These are phyloP conservation scores for Globisporangium apiculatum DNA, from an alignment of 352 stramenopile species.

Conservation along the genomic window DNA sequence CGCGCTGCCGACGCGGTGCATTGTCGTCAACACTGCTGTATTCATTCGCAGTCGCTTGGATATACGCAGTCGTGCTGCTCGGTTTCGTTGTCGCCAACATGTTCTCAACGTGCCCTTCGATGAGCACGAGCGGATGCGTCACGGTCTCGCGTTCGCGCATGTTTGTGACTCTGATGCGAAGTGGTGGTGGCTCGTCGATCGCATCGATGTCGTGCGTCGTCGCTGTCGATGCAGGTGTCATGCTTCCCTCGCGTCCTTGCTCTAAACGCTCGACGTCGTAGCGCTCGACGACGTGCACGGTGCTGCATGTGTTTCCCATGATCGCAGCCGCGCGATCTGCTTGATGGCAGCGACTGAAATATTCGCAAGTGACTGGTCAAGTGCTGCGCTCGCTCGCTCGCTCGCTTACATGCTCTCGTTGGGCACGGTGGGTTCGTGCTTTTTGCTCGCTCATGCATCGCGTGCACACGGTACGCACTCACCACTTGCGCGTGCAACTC, in stretches of 20 bases:
- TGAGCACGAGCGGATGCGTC: slow-evolving; percentile 38
- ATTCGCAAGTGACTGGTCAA: too few relatives aligned
- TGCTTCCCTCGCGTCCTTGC: too few relatives aligned
- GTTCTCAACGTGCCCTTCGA: slow-evolving; percentile 32
- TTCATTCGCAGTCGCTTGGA: slow-evolving; percentile 4
- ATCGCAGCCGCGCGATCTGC: background rate
- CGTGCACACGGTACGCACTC: too few relatives aligned
- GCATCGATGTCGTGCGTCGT: background rate
- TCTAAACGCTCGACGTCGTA: background rate
- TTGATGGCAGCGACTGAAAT: background rate
- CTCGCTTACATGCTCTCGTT: too few relatives aligned
- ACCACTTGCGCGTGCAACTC: too few relatives aligned
- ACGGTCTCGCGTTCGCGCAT: slow-evolving; percentile 71
- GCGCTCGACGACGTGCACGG: slow-evolving; percentile 8
- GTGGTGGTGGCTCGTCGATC: background rate
- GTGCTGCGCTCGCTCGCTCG: too few relatives aligned
- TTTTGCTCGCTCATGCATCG: too few relatives aligned
- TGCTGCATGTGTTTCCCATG: slow-evolving; percentile 12
- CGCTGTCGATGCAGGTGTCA: background rate
- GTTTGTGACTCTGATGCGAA: slow-evolving; percentile 67
- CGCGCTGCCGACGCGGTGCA: background rate
- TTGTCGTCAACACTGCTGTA: background rate
- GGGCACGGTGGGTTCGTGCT: too few relatives aligned
- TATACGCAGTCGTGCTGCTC: slow-evolving; percentile 22
- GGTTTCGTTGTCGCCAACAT: slow-evolving; percentile 4